Evolutionary conservation across 495 filamentous ascomycete species (phyloP), one percentile per base, ranked within the genome.

Genomic region (Xylaria venustula): DNA sequence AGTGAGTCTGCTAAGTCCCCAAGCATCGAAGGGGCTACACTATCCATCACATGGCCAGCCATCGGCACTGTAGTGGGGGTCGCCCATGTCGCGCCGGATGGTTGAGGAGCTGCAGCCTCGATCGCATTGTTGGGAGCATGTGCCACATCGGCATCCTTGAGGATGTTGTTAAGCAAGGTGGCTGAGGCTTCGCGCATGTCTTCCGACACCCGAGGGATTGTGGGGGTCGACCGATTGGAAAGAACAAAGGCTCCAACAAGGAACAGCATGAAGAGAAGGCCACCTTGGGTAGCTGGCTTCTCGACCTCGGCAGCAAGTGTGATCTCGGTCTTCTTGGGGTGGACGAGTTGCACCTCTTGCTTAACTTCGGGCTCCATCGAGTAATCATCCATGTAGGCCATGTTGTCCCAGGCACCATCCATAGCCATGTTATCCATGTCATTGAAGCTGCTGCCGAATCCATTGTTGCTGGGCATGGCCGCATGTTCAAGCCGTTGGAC

Each of bases 191-290:
- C 90, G 58, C 92, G 91, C 56, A 98, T 89, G 66, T 97, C 93
- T 58, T 97, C 91, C 19, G 94, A 91, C 64, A 98, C 87, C 62
- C 88, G 88, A 30, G 93, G 93, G 66, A 97, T 86, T 64, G 76
- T 85, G 64, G 66, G 87, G 64, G 67, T 88, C 69, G 72, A 85
- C 75, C 79, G 72, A 78, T 93, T 96, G 46, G 93, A 97, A 54
- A 93, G 92, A 62, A 98, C 92, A 73, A 96, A 97, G 51, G 94
- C 94, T 67, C 94, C 94, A 68, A 96, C 93, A 58, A 98, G 90
- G 61, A 98, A 90, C 65, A 97, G 90, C 92, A 88, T 87, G 68
- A 90, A 81, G 51, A 90, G 76, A 47, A 90, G 75, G 53, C 87
- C 86, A 53, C 85, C 81, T 65, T 85, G 84, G 61, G 84, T 81